phyloP scores from a whole-genome alignment of 768 basidiomycete species.

The Flagelloscypha sp. region DNA sequence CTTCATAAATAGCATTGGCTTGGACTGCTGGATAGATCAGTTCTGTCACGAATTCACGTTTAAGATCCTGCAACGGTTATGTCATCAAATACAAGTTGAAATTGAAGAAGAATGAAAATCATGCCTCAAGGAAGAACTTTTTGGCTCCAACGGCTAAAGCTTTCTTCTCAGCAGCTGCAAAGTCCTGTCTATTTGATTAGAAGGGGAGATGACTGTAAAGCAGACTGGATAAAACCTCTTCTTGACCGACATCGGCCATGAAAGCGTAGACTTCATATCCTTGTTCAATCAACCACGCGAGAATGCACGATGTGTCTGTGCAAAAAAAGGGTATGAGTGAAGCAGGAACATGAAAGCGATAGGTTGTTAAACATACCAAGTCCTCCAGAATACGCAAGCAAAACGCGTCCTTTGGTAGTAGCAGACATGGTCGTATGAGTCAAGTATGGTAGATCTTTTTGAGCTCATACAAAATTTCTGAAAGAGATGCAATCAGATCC shows the following conservation, averaged over 20 bases:
- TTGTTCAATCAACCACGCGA: slow-evolving; percentile 97
- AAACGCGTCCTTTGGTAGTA: slow-evolving; percentile 73
- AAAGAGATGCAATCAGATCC: too few species aligned
- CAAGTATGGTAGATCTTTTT: neutral
- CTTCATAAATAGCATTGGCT: slow-evolving; percentile 98
- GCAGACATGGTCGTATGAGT: slow-evolving; percentile 30
- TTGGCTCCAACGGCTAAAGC: slow-evolving; percentile 89
- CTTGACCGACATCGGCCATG: slow-evolving; percentile 93
- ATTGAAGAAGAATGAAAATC: slow-evolving; percentile 3
- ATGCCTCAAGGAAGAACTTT: slow-evolving; percentile 87
- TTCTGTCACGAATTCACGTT: slow-evolving; percentile 89
- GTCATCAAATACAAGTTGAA: neutral
- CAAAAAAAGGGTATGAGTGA: slow-evolving; percentile 1
- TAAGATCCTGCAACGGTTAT: slow-evolving; percentile 62
- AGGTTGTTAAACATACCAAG: slow-evolving; percentile 54
- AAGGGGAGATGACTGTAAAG: slow-evolving; percentile 1
- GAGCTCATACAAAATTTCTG: too few species aligned
- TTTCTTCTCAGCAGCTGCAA: slow-evolving; percentile 83
- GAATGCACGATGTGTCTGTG: slow-evolving; percentile 95
- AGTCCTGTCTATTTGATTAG: slow-evolving; percentile 53
- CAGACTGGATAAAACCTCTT: slow-evolving; percentile 46
- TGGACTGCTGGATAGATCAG: slow-evolving; percentile 98
- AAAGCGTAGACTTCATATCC: slow-evolving; percentile 96
- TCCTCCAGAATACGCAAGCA: slow-evolving; percentile 97
- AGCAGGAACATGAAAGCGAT: neutral